Percentiles rank a stretch among this genome's conserved stretches.
These are phyloP conservation scores for Melaleuca quinquenervia DNA, from an alignment of 345 rosid genomes.

Conservation along the genomic window DNA sequence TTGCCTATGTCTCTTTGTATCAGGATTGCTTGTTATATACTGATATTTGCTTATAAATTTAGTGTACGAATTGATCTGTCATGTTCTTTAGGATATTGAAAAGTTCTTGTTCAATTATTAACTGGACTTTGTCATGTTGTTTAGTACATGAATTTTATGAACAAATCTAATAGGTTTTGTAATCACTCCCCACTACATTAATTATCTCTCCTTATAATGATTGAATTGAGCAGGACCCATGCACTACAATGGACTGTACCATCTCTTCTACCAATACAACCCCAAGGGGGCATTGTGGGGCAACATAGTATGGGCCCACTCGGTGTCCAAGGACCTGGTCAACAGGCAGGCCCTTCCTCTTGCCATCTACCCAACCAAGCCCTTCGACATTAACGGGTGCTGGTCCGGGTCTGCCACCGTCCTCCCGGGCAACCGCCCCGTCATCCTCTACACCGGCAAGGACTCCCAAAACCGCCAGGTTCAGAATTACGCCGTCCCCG, in stretches of 20 bases:
- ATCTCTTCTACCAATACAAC: conserved; percentile 83
- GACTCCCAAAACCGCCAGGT: conserved; percentile 33
- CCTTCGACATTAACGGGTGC: conserved; percentile 63
- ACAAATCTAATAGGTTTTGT: background rate
- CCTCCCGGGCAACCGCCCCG: conserved; percentile 42
- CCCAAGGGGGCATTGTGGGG: conserved; percentile 92
- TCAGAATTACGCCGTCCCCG: conserved; percentile 70
- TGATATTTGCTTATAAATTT: background rate
- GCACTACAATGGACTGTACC: conserved; percentile 72
- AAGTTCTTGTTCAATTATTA: background rate
- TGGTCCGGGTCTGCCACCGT: conserved; percentile 95
- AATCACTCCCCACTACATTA: background rate
- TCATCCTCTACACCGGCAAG: conserved; percentile 68
- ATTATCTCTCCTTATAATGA: background rate
- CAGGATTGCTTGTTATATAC: background rate
- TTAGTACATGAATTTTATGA: background rate
- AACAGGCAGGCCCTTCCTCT: conserved; percentile 68
- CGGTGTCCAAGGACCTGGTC: conserved; percentile 72
- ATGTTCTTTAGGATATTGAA: background rate
- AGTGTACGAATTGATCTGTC: background rate
- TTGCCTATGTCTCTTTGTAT: background rate
- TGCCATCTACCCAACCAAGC: conserved; percentile 55
- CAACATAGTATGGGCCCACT: conserved; percentile 95
- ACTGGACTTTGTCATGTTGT: background rate
- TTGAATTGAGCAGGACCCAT: conserved; percentile 40